Base-by-base conservation (phyloP, 2,329 filamentous ascomycete genomes). In the Xylaria sp. region DNA sequence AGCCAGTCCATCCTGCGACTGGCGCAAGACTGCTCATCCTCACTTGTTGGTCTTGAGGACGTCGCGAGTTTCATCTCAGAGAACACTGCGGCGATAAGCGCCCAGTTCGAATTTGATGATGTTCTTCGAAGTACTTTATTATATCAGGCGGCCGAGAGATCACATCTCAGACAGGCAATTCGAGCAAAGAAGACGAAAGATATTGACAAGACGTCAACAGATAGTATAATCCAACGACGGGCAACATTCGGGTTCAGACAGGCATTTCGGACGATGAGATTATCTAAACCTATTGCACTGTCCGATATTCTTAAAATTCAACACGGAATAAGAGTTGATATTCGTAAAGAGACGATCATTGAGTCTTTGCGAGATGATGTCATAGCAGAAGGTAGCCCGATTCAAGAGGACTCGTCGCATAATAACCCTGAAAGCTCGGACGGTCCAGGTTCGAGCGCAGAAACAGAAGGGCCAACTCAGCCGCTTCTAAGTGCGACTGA, bases 21-120 rank as follows among this genome's bases (percentile, higher is more conserved):
- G 4, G 69, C 71, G 12, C 32, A 63, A 50, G 68, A 72, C 55
- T 66, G 62, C 53, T 72, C 70, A 18, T 72, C 71, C 13, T 73
- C 70, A 1, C 54, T 71, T 5, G 13, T 66, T n/a, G 65, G 55
- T 3, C 66, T 69, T n/a, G 65, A 70, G 2, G 70, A 72, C 16
- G 58, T 53, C 12, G 35, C 59, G 53, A 72, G 71, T 21, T 66
- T 68, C 51, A 65, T 63, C 9, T 68, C 71, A 16, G 70, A 70
- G 16, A 55, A 55, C 6, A 72, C 70, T 2, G 47, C 25, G 13
- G 53, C 42, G 10, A 65, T 70, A 54, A 71, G 61, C 25, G 47
- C 42, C 1, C 8, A n/a, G 21, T 73, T 72, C 18, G 70, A 72
- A 25, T 72, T 73, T 48, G 70, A 73, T 21, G 37, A 47, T 18